Evolutionary conservation across 169 alveolate genomes (phyloP), one percentile per base, ranked within the genome.

Genomic region (Eimeria sp.): DNA sequence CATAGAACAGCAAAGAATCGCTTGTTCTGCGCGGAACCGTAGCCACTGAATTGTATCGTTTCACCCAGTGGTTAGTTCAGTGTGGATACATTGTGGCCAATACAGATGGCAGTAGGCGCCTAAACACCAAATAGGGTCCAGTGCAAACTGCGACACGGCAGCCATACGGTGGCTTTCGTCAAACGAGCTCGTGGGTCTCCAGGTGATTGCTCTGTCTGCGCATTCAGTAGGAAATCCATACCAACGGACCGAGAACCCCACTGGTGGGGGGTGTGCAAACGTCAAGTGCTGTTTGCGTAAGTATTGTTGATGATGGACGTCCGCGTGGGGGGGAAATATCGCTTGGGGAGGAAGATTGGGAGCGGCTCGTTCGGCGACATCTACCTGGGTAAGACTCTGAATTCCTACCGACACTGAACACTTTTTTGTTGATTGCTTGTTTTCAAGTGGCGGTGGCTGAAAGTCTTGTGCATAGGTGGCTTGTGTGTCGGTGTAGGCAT

Each of bases 351-450:
- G 96, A 99, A 99, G 97, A 98, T 99, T 84, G 99, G 99, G 70
- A 98, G 99, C 96, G 99, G 99, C n/a, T 98, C 99, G 51, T 99
- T 99, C 97, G 99, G 99, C 65, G 99, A 99, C 95, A 99, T 99
- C 84, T 99, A 99, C 98, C 98, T 98, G 87, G 99, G 99, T 97
- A 96, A 84, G 89, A 96, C 94, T 70, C n/a, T 43, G 16, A 45
- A 3, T 16, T 49, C n/a, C 25, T 47, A 34, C 40, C 40, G 40
- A 34, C 40, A 34, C 40, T 80, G 70, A 11, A 14, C 70, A 49
- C 30, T 22, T 10, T 45, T 25, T 5, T 7, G 40, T 22, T 80
- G 89, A 49, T 30, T 0, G 22, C 18, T 43, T 49, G 22, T 49
- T 13, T n/a, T 80, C 49, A 49, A 67, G 83, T 11, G 22, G 47